phyloP scores from a whole-genome alignment of 2,329 filamentous ascomycete species.

The Alternaria sp. region DNA sequence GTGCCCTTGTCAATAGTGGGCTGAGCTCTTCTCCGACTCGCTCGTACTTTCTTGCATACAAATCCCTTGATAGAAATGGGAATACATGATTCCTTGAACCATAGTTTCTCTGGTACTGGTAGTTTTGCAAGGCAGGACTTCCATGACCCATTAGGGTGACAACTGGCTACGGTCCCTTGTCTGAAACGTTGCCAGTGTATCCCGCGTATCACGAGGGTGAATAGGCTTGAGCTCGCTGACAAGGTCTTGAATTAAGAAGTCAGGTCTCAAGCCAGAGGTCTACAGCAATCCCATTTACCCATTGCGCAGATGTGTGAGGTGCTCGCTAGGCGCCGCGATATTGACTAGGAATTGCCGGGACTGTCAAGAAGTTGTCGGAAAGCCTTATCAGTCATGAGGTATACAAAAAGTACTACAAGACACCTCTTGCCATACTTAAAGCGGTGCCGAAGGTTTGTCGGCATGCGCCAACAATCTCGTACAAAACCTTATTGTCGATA shows the following conservation, averaged over 20 bases:
- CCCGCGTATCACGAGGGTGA: no score
- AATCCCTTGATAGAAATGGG: background rate
- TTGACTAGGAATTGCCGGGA: background rate
- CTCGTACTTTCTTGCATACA: background rate
- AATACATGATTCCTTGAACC: background rate
- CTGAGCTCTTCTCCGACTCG: background rate
- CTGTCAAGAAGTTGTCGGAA: background rate
- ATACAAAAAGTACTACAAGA: background rate
- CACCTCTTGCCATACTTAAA: background rate
- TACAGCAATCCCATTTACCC: background rate
- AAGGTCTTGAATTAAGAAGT: background rate
- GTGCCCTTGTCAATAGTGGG: background rate
- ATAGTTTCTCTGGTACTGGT: background rate
- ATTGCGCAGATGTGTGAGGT: background rate
- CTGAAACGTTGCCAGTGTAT: background rate
- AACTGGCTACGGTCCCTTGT: background rate
- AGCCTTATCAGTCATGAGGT: background rate
- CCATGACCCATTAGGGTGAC: background rate
- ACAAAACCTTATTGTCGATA: background rate
- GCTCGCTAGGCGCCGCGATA: background rate
- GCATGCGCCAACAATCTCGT: background rate
- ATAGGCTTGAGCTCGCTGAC: background rate
- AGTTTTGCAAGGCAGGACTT: background rate
- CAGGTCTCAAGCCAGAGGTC: no score
- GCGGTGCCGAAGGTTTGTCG: background rate